phyloP scores from a whole-genome alignment of 129 eudicot species.

The Saposhnikovia divaricata region DNA sequence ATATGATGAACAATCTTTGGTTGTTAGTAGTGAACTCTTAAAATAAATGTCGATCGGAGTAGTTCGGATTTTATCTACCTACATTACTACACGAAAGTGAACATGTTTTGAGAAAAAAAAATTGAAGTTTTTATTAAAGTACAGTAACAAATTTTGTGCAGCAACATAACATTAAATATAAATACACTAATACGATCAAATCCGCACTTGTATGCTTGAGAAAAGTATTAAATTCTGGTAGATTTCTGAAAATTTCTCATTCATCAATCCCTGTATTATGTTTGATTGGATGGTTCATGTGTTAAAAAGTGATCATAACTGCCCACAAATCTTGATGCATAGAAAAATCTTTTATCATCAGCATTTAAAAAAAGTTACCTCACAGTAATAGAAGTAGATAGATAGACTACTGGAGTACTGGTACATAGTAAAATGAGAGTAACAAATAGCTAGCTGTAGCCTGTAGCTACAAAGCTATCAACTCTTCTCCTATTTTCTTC shows the following conservation, averaged over 20 bases:
- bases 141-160: no score
- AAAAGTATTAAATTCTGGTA: not conserved
- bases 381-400: not conserved
- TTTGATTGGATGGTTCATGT: conserved; percentile 9
- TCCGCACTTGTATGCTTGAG: not conserved
- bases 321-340: not conserved
- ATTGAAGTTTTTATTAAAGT: no score
- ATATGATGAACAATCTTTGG: no score
- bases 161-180: no score
- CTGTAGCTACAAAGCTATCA: not conserved
- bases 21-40: no score
- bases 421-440: not conserved
- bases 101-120: no score
- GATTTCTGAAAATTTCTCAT: not conserved
- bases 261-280: not conserved
- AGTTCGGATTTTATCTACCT: no score
- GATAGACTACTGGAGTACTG: not conserved
- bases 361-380: not conserved
- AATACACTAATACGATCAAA: no score
- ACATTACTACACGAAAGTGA: no score
- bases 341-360: not conserved
- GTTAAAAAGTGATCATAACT: not conserved
- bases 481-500: not conserved
- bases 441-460: not conserved
- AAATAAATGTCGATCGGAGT: no score